Base-by-base conservation (phyloP, 1,284 basidiomycete genomes). In the Cryptococcus sp. region DNA sequence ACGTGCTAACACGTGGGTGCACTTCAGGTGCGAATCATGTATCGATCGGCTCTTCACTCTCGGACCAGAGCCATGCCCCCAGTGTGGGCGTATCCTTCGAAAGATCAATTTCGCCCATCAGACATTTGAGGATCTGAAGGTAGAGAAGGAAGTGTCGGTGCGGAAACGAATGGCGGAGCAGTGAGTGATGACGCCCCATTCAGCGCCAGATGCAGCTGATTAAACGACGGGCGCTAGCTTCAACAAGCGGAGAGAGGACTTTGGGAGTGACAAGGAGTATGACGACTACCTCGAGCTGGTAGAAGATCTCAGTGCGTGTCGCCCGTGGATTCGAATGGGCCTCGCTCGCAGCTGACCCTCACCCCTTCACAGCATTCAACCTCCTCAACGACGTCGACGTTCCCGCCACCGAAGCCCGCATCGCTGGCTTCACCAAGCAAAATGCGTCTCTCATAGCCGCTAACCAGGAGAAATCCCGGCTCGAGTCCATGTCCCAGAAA, bases 221-320 rank as follows among this genome's bases (percentile, higher is more conserved):
- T 46, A n/a, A n/a, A n/a, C n/a, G 35, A 28, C 13, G 2, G 18
- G 13, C n/a, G n/a, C 1, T 61, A 95, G 92, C 64, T 96, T 95
- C 75, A 97, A 98, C 75, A 97, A 97, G 75, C 83, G 87, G 33
- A 80, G 85, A 47, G 91, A 95, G 47, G 96, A 99, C 74, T 99
- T 99, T 74, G 75, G 79, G 0, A 86, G 87, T 65, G 79, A 90
- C 44, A 83, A 84, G 9, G 82, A 83, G n/a, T 98, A 95, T 77
- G 97, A 99, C 70, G 88, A 98, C 74, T 98, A 98, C 71, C 82
- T 99, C 8, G 91, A 98, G 76, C 86, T 92, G 74, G 92, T 95
- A 1, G 96, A 99, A 78, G 91, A 97, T 68, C 87, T 98, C 63
- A 89, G 92, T 91, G 64, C 72, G 87, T 79, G 28, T 40, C n/a